A percentile compares a stretch with the other conserved stretches of the same genome.
Evolutionary conservation across 78 protist genomes (phyloP).

Genomic region (Isochrysis galbana): DNA sequence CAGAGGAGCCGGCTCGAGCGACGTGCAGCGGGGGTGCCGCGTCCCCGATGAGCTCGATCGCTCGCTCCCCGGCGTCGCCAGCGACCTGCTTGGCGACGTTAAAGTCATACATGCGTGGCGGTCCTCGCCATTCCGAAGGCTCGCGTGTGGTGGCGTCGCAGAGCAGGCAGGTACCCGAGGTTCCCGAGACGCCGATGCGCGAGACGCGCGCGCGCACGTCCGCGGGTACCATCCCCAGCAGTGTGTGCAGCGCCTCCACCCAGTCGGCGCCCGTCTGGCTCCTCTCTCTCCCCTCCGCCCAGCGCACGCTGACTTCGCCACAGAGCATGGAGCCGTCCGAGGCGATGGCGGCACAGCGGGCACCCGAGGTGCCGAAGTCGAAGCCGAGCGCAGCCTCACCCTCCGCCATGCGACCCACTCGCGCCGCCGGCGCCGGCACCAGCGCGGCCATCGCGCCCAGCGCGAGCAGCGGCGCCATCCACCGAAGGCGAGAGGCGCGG

Average conservation of each 20-base stretch:
- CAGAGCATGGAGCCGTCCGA: not conserved
- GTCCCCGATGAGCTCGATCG: not conserved
- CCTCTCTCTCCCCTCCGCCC: not conserved
- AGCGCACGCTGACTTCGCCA: not conserved
- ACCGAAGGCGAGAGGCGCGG: too few species aligned
- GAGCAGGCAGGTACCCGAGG: not conserved
- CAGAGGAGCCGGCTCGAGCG: slow-evolving; percentile 12
- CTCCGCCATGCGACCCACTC: not conserved
- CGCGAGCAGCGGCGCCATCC: too few species aligned
- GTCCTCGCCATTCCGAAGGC: not conserved
- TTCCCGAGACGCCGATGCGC: not conserved
- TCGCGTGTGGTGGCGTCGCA: not conserved
- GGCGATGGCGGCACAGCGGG: not conserved
- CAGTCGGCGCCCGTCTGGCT: not conserved
- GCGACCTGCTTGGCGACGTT: not conserved
- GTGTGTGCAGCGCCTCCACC: not conserved
- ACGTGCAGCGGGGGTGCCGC: not conserved
- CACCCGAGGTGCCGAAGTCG: slow-evolving; percentile 24
- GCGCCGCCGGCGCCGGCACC: too few species aligned
- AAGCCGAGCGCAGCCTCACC: not conserved
- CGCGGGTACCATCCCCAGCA: not conserved
- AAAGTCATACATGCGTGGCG: slow-evolving; percentile 6
- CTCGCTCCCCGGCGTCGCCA: not conserved
- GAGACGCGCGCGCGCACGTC: not conserved
- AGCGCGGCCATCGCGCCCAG: too few species aligned